Evolutionary conservation across 176 grass and related monocot genomes (phyloP), one percentile per base, ranked within the genome.

Genomic region (Rhynchospora pubera): DNA sequence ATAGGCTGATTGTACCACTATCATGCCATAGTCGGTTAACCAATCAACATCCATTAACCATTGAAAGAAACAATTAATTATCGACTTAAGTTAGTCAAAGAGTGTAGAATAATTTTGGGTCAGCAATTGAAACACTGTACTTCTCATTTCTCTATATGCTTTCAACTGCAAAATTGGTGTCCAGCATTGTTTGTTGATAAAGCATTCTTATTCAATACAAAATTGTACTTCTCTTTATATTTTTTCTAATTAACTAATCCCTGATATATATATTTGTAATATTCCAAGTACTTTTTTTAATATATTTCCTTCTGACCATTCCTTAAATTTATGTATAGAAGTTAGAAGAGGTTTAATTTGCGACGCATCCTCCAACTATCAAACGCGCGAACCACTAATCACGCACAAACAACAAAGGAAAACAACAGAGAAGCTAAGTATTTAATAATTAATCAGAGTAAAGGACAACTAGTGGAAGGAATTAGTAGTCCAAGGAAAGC

Each of bases 1-100:
- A 75, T 19, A 71, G 43, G 45, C 48, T 51, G n/a, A 22, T 10
- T 73, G 10, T 24, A 24, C 69, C 69, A 24, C 69, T 50, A 73
- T 73, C 9, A 75, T 75, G 47, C 18, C 0, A 1, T 16, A 21
- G 71, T 75, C 13, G 71, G 71, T 75, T 75, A 75, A 53, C 21
- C 71, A 28, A 75, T 75, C 71, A 75, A 75, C 71, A 75, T 75
- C 71, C 19, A 75, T 75, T 75, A 75, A 75, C 71, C 71, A 75
- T 75, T 75, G n/a, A 53, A 75, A 50, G 47, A 75, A 52, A 30
- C 71, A 75, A 75, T 75, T 75, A 75, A 55, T 75, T 75, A 75
- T 53, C 46, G 53, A 16, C 47, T 53, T 21, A 75, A 28, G 71
- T 75, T 55, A 75, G 71, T 75, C 71, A 75, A 74, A 75, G 71